phyloP scores from a whole-genome alignment of 306 rosid genomes.

The Trifolium repens region DNA sequence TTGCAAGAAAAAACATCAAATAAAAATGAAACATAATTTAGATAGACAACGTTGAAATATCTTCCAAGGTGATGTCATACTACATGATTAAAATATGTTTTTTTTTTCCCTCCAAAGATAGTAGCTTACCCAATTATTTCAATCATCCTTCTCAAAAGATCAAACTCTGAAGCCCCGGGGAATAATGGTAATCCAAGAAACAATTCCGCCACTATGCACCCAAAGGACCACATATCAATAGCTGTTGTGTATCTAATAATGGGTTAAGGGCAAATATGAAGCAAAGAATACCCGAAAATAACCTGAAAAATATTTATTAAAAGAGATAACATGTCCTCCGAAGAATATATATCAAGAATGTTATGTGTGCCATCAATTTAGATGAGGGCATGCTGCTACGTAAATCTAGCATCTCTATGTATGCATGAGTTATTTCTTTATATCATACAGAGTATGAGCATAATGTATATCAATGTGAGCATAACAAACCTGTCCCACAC shows the following conservation, averaged over 20 bases:
- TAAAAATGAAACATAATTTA: background rate
- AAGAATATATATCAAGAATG: slow-evolving; percentile 23
- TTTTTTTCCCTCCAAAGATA: slow-evolving; percentile 33
- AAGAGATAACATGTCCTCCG: slow-evolving; percentile 13
- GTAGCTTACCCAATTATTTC: slow-evolving; percentile 89
- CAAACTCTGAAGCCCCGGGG: slow-evolving; percentile 99
- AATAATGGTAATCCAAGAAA: slow-evolving; percentile 95
- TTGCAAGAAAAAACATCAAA: no score
- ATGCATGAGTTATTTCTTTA: slow-evolving; percentile 22
- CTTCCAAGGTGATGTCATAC: slow-evolving; percentile 22
- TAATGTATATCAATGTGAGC: slow-evolving; percentile 16
- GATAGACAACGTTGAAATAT: slow-evolving; percentile 19
- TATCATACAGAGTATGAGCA: slow-evolving; percentile 19
- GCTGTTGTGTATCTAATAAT: slow-evolving; percentile 84
- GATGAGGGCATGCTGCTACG: slow-evolving; percentile 17
- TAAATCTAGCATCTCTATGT: slow-evolving; percentile 32
- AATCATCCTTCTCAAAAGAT: slow-evolving; percentile 90
- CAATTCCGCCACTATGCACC: slow-evolving; percentile 98
- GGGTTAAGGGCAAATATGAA: slow-evolving; percentile 56
- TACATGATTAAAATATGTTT: slow-evolving; percentile 14
- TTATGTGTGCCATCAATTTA: slow-evolving; percentile 23
- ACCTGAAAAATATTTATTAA: slow-evolving; percentile 25
- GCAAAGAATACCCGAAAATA: slow-evolving; percentile 20
- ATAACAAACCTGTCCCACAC: background rate
- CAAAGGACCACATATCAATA: slow-evolving; percentile 99